Percentiles rank a stretch among this genome's conserved stretches.
phyloP scores from a whole-genome alignment of 805 yeast species.

The Cyberlindnera suaveolens region DNA sequence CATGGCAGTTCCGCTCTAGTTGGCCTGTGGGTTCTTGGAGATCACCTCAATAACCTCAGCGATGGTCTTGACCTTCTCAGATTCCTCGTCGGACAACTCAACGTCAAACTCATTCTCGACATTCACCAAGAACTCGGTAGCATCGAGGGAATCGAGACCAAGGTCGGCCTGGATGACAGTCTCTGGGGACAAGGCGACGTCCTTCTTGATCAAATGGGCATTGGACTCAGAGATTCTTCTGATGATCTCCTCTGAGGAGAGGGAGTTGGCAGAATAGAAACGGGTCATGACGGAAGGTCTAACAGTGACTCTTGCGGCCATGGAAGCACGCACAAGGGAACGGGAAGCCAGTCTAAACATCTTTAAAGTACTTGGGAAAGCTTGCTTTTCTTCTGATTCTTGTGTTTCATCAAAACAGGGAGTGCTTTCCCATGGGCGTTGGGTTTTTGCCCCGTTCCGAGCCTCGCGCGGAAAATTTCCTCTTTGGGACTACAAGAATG shows the following conservation, averaged over 20 bases:
- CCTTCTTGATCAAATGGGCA: slow-evolving; percentile 55
- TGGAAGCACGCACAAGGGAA: slow-evolving; percentile 32
- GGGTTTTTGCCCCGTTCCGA: too few relatives aligned
- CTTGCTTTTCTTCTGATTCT: too few relatives aligned
- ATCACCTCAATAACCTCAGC: slow-evolving; percentile 91
- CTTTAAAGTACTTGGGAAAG: background rate
- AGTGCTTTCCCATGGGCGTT: too few relatives aligned
- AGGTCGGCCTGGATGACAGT: slow-evolving; percentile 47
- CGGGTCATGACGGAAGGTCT: slow-evolving; percentile 28
- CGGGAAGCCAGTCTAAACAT: slow-evolving; percentile 51
- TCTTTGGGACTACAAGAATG: too few relatives aligned
- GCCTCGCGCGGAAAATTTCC: too few relatives aligned
- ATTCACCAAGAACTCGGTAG: slow-evolving; percentile 93
- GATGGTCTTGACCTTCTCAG: slow-evolving; percentile 90
- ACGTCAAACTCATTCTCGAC: slow-evolving; percentile 89
- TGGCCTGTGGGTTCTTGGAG: slow-evolving; percentile 51
- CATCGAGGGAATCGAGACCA: slow-evolving; percentile 90
- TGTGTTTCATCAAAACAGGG: too few relatives aligned
- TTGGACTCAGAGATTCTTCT: slow-evolving; percentile 77
- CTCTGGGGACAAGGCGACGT: slow-evolving; percentile 34
- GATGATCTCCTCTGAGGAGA: slow-evolving; percentile 74
- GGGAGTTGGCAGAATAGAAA: slow-evolving; percentile 55
- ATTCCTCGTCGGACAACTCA: slow-evolving; percentile 83
- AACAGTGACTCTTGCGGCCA: slow-evolving; percentile 19
- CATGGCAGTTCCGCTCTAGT: background rate